Percentiles rank a stretch among this genome's conserved stretches.
These are phyloP conservation scores for Bothriochloa decipiens DNA, from an alignment of 176 grass and related monocot genomes.

Conservation along the genomic window DNA sequence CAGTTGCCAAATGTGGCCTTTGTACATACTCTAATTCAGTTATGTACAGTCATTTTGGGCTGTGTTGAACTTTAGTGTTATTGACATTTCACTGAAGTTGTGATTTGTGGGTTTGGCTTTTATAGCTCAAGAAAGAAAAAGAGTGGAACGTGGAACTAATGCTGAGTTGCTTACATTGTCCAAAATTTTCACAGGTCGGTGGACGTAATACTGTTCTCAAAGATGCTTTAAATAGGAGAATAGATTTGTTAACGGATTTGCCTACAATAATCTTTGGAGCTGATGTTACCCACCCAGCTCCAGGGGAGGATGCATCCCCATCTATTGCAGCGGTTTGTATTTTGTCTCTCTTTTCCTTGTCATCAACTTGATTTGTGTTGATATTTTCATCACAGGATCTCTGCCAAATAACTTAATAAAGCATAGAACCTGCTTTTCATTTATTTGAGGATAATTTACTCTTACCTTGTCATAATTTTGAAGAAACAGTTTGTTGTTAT, in stretches of 20 bases:
- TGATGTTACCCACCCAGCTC: slow-evolving; percentile 80
- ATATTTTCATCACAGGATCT: background rate
- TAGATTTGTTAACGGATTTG: slow-evolving; percentile 59
- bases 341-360: background rate
- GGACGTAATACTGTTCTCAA: slow-evolving; percentile 71
- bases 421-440: background rate
- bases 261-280: slow-evolving; percentile 81
- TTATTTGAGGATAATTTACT: background rate
- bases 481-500: background rate
- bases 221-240: slow-evolving; percentile 55
- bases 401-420: background rate
- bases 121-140: background rate
- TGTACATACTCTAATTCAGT: background rate
- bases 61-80: background rate
- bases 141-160: background rate
- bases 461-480: background rate
- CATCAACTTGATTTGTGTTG: background rate
- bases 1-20: background rate
- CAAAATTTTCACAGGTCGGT: slow-evolving; percentile 44
- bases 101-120: background rate
- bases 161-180: background rate
- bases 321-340: slow-evolving; percentile 71
- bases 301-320: slow-evolving; percentile 67
- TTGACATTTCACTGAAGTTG: background rate
- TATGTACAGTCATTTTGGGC: background rate